Conservation (phyloP, 768 basidiomycete species). For the Daedaleopsis nitida region DNA sequence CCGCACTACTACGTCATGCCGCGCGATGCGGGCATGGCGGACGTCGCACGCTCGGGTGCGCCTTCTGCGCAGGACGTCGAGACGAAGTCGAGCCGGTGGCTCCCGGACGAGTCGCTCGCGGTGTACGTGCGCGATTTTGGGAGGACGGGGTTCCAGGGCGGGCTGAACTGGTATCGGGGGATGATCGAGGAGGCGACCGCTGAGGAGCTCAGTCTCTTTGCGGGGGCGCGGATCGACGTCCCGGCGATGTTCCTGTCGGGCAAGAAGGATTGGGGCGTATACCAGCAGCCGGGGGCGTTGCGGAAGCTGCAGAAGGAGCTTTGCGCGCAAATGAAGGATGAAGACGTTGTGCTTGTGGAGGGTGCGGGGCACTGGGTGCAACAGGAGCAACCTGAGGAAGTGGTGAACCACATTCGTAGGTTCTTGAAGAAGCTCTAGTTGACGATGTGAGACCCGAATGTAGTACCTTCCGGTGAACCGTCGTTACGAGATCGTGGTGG, state of each 20-base stretch:
- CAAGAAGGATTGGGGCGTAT: constrained; percentile 61
- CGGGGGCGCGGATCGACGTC: constrained; percentile 47
- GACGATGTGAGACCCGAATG: not conserved
- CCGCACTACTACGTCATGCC: constrained; percentile 69
- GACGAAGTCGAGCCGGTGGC: constrained; percentile 39
- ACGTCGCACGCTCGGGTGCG: constrained; percentile 40
- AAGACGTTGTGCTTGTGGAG: constrained; percentile 48
- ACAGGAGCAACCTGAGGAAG: constrained; percentile 51
- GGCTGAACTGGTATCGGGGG: constrained; percentile 57
- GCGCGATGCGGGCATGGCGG: constrained; percentile 52
- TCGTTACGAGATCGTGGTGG: no score
- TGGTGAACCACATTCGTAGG: constrained; percentile 41
- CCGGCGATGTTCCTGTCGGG: constrained; percentile 63
- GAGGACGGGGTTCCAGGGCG: constrained; percentile 65
- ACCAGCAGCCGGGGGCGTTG: constrained; percentile 50
- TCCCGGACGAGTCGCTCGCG: constrained; percentile 47
- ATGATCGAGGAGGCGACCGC: constrained; percentile 37
- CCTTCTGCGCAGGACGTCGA: constrained; percentile 35
- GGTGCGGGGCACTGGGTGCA: constrained; percentile 69
- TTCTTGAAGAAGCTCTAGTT: constrained; percentile 37
- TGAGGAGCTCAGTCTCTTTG: constrained; percentile 46
- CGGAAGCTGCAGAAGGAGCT: constrained; percentile 44
- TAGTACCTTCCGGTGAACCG: no score
- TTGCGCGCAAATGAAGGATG: constrained; percentile 21
- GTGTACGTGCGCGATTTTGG: constrained; percentile 53